phyloP scores from a whole-genome alignment of 2,329 filamentous ascomycete species.

The Pseudonectria foliicola region DNA sequence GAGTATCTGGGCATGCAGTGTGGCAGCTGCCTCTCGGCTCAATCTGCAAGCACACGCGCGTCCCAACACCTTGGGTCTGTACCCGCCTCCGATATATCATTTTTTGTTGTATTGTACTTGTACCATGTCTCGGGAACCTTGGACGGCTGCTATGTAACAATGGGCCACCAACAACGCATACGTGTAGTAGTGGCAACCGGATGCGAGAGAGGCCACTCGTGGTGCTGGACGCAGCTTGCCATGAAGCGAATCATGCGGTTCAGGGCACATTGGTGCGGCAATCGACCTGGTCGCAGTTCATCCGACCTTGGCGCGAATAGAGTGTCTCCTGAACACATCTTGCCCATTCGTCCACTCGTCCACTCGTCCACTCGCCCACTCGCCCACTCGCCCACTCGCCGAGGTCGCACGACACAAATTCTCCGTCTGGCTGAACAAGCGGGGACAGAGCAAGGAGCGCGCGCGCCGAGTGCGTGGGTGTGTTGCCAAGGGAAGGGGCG shows the following conservation, averaged over 20 bases:
- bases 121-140: constrained; percentile 15
- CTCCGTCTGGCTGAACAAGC: constrained; percentile 11
- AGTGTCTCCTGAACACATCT: too few species aligned
- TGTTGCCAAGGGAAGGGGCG: constrained; percentile 2
- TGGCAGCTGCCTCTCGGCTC: constrained; percentile 5
- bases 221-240: too few species aligned
- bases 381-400: too few species aligned
- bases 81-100: constrained; percentile 6
- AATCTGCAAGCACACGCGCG: constrained; percentile 17
- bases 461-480: constrained; percentile 3
- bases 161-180: too few species aligned
- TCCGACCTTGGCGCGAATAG: too few species aligned
- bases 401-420: constrained; percentile 6
- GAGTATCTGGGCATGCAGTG: constrained; percentile 13
- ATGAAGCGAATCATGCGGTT: too few species aligned
- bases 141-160: constrained; percentile 11
- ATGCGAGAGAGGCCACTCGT: too few species aligned
- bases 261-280: too few species aligned
- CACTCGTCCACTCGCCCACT: too few species aligned
- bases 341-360: too few species aligned
- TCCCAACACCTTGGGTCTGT: constrained; percentile 19
- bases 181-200: too few species aligned
- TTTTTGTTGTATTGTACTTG: constrained; percentile 14
- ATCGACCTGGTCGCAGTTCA: too few species aligned
- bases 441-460: constrained; percentile 3